Conservation (phyloP, 441 rosid species). For the Pelargonium fulgidum region DNA sequence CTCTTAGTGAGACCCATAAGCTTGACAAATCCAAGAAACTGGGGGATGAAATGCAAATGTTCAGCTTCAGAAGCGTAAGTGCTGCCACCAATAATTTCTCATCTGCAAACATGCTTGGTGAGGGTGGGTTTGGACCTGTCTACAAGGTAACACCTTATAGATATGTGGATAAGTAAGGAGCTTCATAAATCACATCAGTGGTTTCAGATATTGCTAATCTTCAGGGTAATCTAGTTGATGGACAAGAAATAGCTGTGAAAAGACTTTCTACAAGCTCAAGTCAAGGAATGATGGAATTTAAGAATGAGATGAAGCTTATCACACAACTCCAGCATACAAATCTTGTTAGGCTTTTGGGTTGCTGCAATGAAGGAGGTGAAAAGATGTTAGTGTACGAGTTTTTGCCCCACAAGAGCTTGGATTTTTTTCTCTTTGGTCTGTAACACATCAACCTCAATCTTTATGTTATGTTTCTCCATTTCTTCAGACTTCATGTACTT, state of each 20-base stretch:
- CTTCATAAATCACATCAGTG: no score
- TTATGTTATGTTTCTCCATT: no score
- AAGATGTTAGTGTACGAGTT: neutral
- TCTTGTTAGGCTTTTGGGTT: constrained; percentile 1
- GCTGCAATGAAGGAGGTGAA: neutral
- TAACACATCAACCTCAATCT: no score
- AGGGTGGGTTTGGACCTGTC: neutral
- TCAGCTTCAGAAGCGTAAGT: neutral
- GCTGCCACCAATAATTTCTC: constrained; percentile 1
- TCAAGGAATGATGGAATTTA: neutral
- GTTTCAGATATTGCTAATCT: no score
- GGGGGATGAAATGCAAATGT: neutral
- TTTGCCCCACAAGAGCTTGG: neutral
- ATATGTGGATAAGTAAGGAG: no score
- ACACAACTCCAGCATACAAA: neutral
- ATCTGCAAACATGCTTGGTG: neutral
- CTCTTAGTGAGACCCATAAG: neutral
- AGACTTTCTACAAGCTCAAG: constrained; percentile 5
- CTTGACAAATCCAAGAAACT: neutral
- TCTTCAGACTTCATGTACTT: no score
- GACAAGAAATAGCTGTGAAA: neutral
- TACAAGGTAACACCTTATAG: no score
- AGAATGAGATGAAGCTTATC: neutral
- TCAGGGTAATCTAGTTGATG: neutral
- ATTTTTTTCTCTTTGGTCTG: no score